Evolutionary conservation across 2,329 filamentous ascomycete genomes (phyloP), one percentile per base, ranked within the genome.

Genomic region (Aspergillus sp.): DNA sequence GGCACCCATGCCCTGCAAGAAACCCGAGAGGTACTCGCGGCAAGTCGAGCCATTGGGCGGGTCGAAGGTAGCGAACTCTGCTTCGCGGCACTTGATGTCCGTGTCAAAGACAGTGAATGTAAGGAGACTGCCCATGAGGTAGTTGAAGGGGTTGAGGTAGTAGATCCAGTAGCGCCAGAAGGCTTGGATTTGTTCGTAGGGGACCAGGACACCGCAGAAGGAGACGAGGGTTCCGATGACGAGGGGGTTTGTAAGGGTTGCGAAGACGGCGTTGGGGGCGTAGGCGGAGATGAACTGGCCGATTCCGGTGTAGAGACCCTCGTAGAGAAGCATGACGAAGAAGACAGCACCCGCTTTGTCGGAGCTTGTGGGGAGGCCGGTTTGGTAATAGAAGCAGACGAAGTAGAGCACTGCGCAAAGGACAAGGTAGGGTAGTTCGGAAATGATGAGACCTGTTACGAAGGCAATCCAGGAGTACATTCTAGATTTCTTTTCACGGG

Each of bases 261-360:
- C 89, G 71, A 91, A 89, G 56, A 80, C 85, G 0, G 89, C 76
- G 61, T 79, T 79, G 44, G 75, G 89, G 0, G 89, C 87, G 70
- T 90, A 91, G 0, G 90, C 89, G 58, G 86, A 88, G 64, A 93
- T 89, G 84, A 88, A 91, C 71, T 91, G 89, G 13, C 88, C 90
- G 83, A 87, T 91, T 65, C 80, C 85, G 27, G 81, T 83, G 72
- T 86, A 83, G 75, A 91, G 89, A 22, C 91, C 74, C 74, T 86
- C 89, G 75, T 91, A 90, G 2, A 91, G 79, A 61, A 91, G 73
- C 11, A 84, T 85, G 83, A 93, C 89, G 34, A 92, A 77, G 75
- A 88, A 92, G 8, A 86, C 82, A 64, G 64, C 64, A 5, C 72
- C 71, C 13, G 70, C 66, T 50, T 68, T 71, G 59, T 66, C 65